A percentile compares a stretch with the other conserved stretches of the same genome.
These are phyloP conservation scores for Pseudophaeomoniella oleicola DNA, from an alignment of 2,329 filamentous ascomycete genomes.

Conservation along the genomic window DNA sequence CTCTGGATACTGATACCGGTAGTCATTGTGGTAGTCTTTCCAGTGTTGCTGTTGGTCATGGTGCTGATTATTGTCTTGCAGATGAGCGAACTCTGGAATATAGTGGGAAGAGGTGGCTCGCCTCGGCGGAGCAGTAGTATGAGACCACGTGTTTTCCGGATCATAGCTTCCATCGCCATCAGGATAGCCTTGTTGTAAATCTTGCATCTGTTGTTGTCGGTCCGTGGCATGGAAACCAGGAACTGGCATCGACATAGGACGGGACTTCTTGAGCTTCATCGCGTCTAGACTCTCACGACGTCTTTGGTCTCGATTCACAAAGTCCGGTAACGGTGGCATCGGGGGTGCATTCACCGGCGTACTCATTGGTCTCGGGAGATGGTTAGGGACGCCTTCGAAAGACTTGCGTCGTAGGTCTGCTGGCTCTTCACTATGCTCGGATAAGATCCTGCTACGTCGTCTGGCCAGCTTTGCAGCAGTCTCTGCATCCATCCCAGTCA, in stretches of 20 bases:
- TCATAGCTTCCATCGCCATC: too few species aligned
- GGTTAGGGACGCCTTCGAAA: not conserved
- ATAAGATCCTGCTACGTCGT: conserved; percentile 5
- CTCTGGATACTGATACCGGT: too few species aligned
- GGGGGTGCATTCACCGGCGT: conserved; percentile 9
- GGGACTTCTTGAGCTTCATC: not conserved
- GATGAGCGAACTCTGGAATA: too few species aligned
- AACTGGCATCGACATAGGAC: not conserved
- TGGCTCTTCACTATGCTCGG: not conserved
- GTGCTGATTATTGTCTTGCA: too few species aligned
- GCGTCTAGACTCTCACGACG: not conserved
- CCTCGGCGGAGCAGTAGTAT: too few species aligned
- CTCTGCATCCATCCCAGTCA: conserved; percentile 9
- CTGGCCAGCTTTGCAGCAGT: conserved; percentile 7
- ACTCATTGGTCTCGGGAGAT: conserved; percentile 4
- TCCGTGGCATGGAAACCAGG: too few species aligned
- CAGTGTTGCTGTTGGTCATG: too few species aligned
- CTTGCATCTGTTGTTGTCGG: too few species aligned
- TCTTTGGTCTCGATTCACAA: not conserved
- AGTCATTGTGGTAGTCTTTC: too few species aligned
- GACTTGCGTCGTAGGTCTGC: not conserved
- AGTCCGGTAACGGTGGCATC: conserved; percentile 4
- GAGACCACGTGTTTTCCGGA: not conserved
- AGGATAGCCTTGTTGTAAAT: too few species aligned
- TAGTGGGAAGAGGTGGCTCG: too few species aligned